A percentile compares a stretch with the other conserved stretches of the same genome.
Conservation (phyloP, 805 yeast species). For the Spathaspora arborariae region DNA sequence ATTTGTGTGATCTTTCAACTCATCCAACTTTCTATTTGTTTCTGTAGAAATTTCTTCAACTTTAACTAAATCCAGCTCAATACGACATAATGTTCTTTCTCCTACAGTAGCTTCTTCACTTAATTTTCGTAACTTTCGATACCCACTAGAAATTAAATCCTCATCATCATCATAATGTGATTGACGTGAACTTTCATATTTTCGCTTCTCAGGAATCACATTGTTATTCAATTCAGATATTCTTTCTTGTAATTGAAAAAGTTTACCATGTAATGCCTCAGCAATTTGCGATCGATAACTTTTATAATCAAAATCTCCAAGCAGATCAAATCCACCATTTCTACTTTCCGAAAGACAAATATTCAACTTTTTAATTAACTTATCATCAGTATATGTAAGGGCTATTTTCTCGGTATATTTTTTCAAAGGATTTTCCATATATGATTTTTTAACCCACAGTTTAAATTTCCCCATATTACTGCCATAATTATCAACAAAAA, state of each 20-base stretch:
- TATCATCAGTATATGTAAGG: conserved; percentile 19
- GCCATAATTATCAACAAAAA: conserved; percentile 26
- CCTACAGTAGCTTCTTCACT: conserved; percentile 32
- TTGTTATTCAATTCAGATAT: conserved; percentile 11
- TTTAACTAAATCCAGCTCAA: conserved; percentile 26
- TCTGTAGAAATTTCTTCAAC: conserved; percentile 14
- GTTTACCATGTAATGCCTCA: conserved; percentile 19
- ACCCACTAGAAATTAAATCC: conserved; percentile 27
- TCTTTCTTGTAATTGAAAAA: conserved; percentile 16
- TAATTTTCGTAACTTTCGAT: conserved; percentile 26
- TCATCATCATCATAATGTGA: conserved; percentile 30
- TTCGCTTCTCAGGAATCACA: conserved; percentile 20
- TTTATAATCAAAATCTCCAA: conserved; percentile 21
- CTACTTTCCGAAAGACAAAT: conserved; percentile 10
- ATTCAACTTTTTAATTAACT: conserved; percentile 18
- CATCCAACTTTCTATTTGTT: conserved; percentile 11
- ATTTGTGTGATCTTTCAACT: conserved; percentile 7
- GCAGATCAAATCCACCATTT: conserved; percentile 7
- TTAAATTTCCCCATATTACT: conserved; percentile 19
- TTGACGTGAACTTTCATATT: conserved; percentile 29
- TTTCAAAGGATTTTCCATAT: conserved; percentile 14
- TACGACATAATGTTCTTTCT: conserved; percentile 29
- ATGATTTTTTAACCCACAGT: conserved; percentile 20
- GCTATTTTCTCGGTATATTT: conserved; percentile 18
- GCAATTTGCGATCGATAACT: conserved; percentile 27